Conservation (phyloP, 208 protist genomes). For the Acanthamoeba lenticulata region DNA sequence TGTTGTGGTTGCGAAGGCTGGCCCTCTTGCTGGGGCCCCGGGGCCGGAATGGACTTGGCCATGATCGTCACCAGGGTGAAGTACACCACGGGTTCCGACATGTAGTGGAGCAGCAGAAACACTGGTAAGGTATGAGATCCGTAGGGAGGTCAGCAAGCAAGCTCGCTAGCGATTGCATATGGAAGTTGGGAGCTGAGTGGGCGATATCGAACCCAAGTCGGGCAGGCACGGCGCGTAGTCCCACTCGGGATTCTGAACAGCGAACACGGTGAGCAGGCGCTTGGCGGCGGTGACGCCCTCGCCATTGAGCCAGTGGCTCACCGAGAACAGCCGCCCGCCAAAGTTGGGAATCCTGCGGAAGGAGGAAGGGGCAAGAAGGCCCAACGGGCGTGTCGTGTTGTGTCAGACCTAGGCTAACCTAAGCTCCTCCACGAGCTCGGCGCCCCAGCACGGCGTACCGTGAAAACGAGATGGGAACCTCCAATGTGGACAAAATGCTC, state of each 20-base stretch:
- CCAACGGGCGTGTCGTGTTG: not conserved
- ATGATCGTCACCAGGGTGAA: not conserved
- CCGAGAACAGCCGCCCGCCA: not conserved
- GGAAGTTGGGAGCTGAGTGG: not conserved
- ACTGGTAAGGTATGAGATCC: not conserved
- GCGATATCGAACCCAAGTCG: not conserved
- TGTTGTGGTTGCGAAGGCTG: too few species aligned
- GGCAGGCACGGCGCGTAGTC: slow-evolving; percentile 12
- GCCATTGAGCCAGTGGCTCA: not conserved
- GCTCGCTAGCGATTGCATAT: not conserved
- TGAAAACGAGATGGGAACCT: not conserved
- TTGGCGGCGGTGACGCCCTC: not conserved
- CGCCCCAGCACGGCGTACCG: too few species aligned
- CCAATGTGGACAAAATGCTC: not conserved
- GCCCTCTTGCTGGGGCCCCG: too few species aligned
- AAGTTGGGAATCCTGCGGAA: not conserved
- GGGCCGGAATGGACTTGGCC: not conserved
- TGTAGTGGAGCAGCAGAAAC: not conserved
- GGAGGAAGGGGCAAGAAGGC: too few species aligned
- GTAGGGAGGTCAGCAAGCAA: not conserved
- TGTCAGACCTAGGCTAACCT: too few species aligned
- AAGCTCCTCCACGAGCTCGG: too few species aligned
- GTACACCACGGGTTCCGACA: not conserved
- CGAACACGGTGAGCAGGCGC: slow-evolving; percentile 21
- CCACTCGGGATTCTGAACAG: not conserved